Conservation (phyloP, 805 yeast species). For the Starmerella vaccinii region DNA sequence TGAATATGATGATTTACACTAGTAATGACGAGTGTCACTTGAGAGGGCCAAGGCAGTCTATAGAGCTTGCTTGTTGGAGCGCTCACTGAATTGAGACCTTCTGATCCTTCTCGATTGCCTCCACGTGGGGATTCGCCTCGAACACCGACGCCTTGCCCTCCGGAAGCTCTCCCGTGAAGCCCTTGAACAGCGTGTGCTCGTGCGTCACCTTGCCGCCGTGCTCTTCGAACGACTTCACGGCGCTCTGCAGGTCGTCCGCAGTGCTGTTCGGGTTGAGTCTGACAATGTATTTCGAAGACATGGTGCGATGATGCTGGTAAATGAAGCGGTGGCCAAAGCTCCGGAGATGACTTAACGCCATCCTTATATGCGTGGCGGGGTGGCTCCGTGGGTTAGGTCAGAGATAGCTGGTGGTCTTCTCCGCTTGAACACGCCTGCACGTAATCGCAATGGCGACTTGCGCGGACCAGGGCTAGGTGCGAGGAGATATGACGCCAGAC, state of each 20-base stretch:
- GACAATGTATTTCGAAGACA: constrained; percentile 21
- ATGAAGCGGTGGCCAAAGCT: no score
- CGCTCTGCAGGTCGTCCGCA: constrained; percentile 23
- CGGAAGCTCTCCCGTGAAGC: constrained; percentile 30
- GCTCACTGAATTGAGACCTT: constrained; percentile 25
- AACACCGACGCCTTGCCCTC: constrained; percentile 26
- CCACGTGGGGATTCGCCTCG: constrained; percentile 24
- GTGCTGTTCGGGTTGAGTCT: constrained; percentile 23
- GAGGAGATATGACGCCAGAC: no score
- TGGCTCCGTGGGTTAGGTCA: constrained; percentile 2
- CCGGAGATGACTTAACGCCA: constrained; percentile 1
- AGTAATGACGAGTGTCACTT: no score
- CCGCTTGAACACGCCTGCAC: not conserved
- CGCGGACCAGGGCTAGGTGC: not conserved
- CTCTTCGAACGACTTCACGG: constrained; percentile 22
- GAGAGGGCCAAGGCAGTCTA: no score
- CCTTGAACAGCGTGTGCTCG: constrained; percentile 31
- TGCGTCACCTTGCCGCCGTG: constrained; percentile 28
- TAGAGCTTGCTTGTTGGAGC: not conserved
- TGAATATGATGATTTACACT: not conserved
- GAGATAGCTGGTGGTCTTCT: not conserved
- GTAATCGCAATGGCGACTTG: constrained; percentile 5
- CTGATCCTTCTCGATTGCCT: constrained; percentile 29
- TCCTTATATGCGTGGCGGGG: constrained; percentile 8
- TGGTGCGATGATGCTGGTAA: constrained; percentile 2